Base-by-base conservation (phyloP, 78 protist genomes). In the Speleostelium caveatum region DNA sequence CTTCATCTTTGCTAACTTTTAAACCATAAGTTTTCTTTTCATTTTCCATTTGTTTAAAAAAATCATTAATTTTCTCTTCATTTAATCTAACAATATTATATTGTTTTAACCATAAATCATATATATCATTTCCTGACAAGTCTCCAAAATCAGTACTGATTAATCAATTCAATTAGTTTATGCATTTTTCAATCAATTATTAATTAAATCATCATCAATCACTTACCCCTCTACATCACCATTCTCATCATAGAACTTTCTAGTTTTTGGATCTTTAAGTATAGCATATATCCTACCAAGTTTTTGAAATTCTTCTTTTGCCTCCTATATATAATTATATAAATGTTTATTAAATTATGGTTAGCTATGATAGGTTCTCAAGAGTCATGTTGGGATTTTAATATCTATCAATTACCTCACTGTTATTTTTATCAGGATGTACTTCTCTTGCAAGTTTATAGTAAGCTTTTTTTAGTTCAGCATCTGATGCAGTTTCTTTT, bases 301-400 rank as follows among this genome's bases (percentile, higher is more conserved):
- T 69, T 80, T 80, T 58, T 80, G 90, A 42, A 80, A 80, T 19
- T 80, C 69, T 45, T 80, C 90, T 80, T 80, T 80, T 22, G 90
- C 90, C 26, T 80, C 90, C 35, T n/a, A n/a, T n/a, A n/a, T n/a
- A n/a, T n/a, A n/a, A 49, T 39, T 51, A 60, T 6, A 49, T 16
- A 16, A 49, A 14, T n/a, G n/a, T n/a, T n/a, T n/a, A n/a, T n/a
- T n/a, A n/a, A n/a, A n/a, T n/a, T 49, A 49, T 49, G 56, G 14
- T 49, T 49, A 49, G 8, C 14, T 16, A 49, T 49, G 56, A 49
- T 16, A 49, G 24, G 24, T 14, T 14, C 56, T 49, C 56, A n/a
- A n/a, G n/a, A n/a, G n/a, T 49, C 56, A 16, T 49, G 8, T 14
- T 49, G 8, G 8, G 24, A 16, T 49, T 49, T 14, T 49, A 16